These are phyloP conservation scores for Trichoderma polysporum DNA, from an alignment of 2,329 filamentous ascomycete species.

Conservation along the genomic window DNA sequence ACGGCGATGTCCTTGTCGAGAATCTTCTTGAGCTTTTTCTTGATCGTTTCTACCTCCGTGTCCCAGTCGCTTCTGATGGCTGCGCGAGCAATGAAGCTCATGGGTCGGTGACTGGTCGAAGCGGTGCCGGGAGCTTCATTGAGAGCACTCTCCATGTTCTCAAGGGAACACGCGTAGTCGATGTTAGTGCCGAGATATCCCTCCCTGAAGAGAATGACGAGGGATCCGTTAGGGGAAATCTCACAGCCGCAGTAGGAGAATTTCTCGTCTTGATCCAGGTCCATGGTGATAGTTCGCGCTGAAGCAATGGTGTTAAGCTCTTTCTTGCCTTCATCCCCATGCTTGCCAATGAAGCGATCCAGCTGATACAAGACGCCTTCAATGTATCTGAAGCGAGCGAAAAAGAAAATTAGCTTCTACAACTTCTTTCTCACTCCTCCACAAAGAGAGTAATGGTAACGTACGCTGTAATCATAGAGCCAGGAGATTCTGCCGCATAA, in stretches of 20 bases:
- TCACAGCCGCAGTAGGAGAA: conserved; percentile 46
- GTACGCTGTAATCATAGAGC: conserved; percentile 45
- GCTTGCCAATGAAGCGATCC: conserved; percentile 37
- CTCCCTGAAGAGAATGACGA: conserved; percentile 49
- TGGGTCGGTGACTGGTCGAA: conserved; percentile 27
- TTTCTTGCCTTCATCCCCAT: conserved; percentile 40
- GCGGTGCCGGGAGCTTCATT: conserved; percentile 40
- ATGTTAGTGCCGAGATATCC: conserved; percentile 47
- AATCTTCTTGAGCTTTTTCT: conserved; percentile 40
- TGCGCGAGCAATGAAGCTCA: conserved; percentile 46
- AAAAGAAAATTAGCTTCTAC: background rate
- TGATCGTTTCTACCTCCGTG: conserved; percentile 38
- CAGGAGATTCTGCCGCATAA: conserved; percentile 44
- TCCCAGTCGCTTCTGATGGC: conserved; percentile 47
- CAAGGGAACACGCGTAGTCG: conserved; percentile 37
- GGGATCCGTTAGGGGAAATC: conserved; percentile 43
- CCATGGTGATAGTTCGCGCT: conserved; percentile 46
- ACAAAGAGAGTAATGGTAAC: conserved; percentile 10
- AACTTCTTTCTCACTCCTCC: background rate
- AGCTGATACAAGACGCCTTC: conserved; percentile 42
- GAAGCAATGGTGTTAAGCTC: conserved; percentile 50
- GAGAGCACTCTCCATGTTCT: conserved; percentile 45
- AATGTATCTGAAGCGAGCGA: conserved; percentile 41
- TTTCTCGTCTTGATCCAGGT: conserved; percentile 44
- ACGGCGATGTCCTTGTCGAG: conserved; percentile 45